phyloP scores from a whole-genome alignment of 176 grass and related monocot genomes.

The Carex pumila region DNA sequence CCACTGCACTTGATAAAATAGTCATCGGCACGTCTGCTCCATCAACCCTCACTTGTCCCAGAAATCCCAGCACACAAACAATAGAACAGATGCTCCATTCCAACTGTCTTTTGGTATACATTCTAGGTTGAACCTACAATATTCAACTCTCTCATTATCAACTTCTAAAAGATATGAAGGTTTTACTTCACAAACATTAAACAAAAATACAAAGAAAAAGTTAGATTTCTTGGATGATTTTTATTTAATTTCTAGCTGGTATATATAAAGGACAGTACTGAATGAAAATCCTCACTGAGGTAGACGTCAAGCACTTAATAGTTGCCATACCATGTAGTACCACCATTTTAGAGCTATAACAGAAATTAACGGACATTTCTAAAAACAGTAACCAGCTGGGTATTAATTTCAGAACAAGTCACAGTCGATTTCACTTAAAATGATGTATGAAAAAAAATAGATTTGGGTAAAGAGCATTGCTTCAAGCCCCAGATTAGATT shows the following conservation, averaged over 20 bases:
- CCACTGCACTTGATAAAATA: slow-evolving; percentile 38
- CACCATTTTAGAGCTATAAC: not conserved
- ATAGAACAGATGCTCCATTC: slow-evolving; percentile 23
- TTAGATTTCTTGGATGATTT: not conserved
- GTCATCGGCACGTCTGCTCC: slow-evolving; percentile 52
- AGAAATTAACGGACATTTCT: not conserved
- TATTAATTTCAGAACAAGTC: not conserved
- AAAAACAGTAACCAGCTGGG: not conserved
- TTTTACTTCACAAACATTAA: not conserved
- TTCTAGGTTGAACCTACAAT: slow-evolving; percentile 9
- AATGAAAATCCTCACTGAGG: not conserved
- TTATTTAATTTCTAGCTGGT: not conserved
- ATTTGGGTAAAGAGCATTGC: not conserved
- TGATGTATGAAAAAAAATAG: not conserved
- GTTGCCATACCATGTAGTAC: not conserved
- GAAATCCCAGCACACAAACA: slow-evolving; percentile 25
- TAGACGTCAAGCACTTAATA: not conserved
- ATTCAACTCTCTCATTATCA: not conserved
- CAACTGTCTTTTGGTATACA: slow-evolving; percentile 9
- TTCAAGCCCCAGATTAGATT: not conserved
- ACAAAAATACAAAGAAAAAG: not conserved
- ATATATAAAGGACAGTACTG: not conserved
- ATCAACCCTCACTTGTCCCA: not conserved
- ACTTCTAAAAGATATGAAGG: not conserved
- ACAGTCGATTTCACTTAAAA: not conserved